Conservation (phyloP, 1,139 yeast genomes). For the Suhomyces wounanorum region DNA sequence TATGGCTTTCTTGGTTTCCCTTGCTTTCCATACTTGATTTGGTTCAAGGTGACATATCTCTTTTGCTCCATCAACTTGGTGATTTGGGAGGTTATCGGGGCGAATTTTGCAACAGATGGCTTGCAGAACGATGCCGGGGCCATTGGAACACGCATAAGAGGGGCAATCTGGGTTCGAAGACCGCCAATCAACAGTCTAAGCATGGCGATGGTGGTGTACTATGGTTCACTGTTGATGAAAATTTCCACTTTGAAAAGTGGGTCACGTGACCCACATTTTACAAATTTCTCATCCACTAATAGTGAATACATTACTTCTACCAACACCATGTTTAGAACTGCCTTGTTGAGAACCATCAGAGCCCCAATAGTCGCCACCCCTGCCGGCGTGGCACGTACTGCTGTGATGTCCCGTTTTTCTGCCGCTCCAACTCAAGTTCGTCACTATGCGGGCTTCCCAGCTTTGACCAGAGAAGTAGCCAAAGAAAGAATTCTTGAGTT, state of each 20-base stretch:
- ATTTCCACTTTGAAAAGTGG: neutral
- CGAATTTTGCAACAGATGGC: slow-evolving; percentile 9
- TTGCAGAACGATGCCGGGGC: slow-evolving; percentile 12
- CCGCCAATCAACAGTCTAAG: slow-evolving; percentile 17
- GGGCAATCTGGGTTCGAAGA: slow-evolving; percentile 1
- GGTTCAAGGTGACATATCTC: slow-evolving; percentile 70
- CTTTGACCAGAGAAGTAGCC: slow-evolving; percentile 68
- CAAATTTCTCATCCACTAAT: slow-evolving; percentile 15
- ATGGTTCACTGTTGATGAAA: slow-evolving; percentile 1
- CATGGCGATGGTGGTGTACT: slow-evolving; percentile 12
- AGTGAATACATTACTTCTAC: slow-evolving; percentile 1
- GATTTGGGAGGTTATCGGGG: slow-evolving; percentile 14
- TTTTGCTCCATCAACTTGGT: slow-evolving; percentile 33
- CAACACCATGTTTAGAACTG: slow-evolving; percentile 35
- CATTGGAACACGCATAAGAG: slow-evolving; percentile 1
- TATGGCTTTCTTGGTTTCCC: slow-evolving; percentile 53
- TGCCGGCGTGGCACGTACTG: slow-evolving; percentile 19
- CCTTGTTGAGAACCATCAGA: slow-evolving; percentile 32
- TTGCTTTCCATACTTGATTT: slow-evolving; percentile 64
- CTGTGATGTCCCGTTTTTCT: slow-evolving; percentile 18
- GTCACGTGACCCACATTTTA: neutral
- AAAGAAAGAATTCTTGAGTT: slow-evolving; percentile 76
- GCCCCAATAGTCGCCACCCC: slow-evolving; percentile 22
- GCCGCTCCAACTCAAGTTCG: slow-evolving; percentile 30
- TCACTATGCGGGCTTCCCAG: slow-evolving; percentile 63